These are phyloP conservation scores for Pythium brassicae DNA, from an alignment of 352 stramenopile species.

Conservation along the genomic window DNA sequence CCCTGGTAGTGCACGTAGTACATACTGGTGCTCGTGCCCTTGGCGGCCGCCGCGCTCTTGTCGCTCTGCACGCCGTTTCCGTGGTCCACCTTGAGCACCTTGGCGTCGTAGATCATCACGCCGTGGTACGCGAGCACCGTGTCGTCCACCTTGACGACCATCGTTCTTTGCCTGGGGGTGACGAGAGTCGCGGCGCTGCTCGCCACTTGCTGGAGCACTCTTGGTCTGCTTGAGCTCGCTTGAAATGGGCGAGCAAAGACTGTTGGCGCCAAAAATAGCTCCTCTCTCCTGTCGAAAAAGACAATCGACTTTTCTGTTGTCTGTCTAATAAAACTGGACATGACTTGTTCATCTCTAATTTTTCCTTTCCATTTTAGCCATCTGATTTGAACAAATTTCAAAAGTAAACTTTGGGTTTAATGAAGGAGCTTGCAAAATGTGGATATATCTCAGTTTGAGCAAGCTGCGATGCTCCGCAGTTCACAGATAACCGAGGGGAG, in stretches of 20 bases:
- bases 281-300: not conserved
- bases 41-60: conserved; percentile 6
- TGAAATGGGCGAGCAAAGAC: conserved; percentile 5
- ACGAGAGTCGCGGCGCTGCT: not conserved
- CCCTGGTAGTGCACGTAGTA: conserved; percentile 91
- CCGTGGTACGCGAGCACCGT: conserved; percentile 74
- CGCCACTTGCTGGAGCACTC: not conserved
- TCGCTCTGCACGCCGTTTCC: conserved; percentile 45
- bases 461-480: not conserved
- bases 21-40: conserved; percentile 30
- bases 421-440: too few relatives aligned
- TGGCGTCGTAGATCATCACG: conserved; percentile 84
- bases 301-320: not conserved
- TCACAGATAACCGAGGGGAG: not conserved
- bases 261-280: conserved; percentile 1
- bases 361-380: too few relatives aligned
- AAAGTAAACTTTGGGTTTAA: too few relatives aligned
- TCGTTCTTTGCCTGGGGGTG: conserved; percentile 9
- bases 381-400: too few relatives aligned
- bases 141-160: conserved; percentile 67
- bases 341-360: too few relatives aligned
- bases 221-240: too few relatives aligned
- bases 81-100: conserved; percentile 80
- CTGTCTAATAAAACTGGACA: not conserved
- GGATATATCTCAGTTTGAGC: not conserved